A percentile compares a stretch with the other conserved stretches of the same genome.
Evolutionary conservation across 192 early-diverging fungal genomes (phyloP).

Genomic region (Coemansia sp.): DNA sequence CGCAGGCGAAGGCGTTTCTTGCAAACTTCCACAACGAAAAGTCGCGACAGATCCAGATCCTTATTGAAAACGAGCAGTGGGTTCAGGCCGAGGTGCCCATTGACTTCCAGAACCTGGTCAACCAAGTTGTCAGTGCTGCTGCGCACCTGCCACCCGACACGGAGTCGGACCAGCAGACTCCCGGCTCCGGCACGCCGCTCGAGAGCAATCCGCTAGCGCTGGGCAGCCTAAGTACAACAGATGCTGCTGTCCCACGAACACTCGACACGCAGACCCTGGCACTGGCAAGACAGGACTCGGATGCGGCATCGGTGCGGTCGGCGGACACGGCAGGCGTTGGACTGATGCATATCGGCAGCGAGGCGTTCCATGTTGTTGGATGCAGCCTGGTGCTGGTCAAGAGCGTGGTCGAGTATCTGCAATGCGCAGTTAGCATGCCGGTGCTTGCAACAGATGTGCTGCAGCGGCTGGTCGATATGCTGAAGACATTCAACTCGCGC

Average conservation of each 20-base stretch:
- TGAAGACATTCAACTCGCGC: conserved; percentile 90
- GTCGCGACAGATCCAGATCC: conserved; percentile 77
- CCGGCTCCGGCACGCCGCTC: conserved; percentile 7
- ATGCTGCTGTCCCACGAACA: background rate
- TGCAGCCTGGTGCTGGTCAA: conserved; percentile 89
- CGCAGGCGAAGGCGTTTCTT: conserved; percentile 93
- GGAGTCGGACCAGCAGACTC: background rate
- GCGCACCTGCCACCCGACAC: background rate
- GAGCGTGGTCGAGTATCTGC: conserved; percentile 89
- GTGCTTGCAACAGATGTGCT: conserved; percentile 80
- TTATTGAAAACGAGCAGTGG: conserved; percentile 99
- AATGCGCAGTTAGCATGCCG: conserved; percentile 79
- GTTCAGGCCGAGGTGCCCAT: conserved; percentile 87
- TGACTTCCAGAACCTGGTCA: conserved; percentile 88
- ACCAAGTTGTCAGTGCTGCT: conserved; percentile 65
- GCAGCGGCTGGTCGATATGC: conserved; percentile 83
- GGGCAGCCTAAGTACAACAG: background rate
- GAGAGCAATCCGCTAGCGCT: conserved; percentile 21
- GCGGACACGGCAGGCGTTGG: conserved; percentile 55
- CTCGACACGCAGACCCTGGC: conserved; percentile 9
- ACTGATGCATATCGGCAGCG: conserved; percentile 73
- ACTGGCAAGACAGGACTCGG: conserved; percentile 32
- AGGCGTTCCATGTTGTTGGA: conserved; percentile 84
- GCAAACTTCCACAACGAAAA: conserved; percentile 94
- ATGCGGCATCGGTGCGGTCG: conserved; percentile 41